These are phyloP conservation scores for Rhizopus microsporus DNA, from an alignment of 371 early-diverging fungal genomes.

Conservation along the genomic window DNA sequence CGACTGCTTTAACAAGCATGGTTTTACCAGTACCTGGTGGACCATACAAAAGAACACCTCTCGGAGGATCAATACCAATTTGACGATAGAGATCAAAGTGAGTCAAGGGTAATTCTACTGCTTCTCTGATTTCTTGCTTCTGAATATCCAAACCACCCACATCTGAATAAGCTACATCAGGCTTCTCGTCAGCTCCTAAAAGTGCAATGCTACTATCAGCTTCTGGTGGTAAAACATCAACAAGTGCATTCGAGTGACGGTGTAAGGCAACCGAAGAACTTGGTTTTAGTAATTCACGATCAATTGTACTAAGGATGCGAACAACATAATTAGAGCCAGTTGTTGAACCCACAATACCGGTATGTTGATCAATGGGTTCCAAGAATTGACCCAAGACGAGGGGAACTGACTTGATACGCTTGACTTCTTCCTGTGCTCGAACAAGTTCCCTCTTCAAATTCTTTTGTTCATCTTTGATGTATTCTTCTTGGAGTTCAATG, in stretches of 20 bases:
- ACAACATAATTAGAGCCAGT: slow-evolving; percentile 97
- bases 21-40: slow-evolving; percentile 99
- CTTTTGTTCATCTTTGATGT: slow-evolving; percentile 98
- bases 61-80: slow-evolving; percentile 99
- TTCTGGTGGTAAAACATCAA: slow-evolving; percentile 96
- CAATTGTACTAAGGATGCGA: slow-evolving; percentile 97
- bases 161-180: slow-evolving; percentile 97
- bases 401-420: slow-evolving; percentile 99
- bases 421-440: slow-evolving; percentile 98
- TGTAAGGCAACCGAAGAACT: slow-evolving; percentile 97
- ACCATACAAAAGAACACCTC: slow-evolving; percentile 98
- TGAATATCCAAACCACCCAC: slow-evolving; percentile 99
- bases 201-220: slow-evolving; percentile 97
- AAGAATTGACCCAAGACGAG: slow-evolving; percentile 99
- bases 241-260: slow-evolving; percentile 98
- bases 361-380: slow-evolving; percentile 98
- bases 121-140: slow-evolving; percentile 99
- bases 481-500: slow-evolving; percentile 97
- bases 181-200: slow-evolving; percentile 94
- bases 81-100: slow-evolving; percentile 99
- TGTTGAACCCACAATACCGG: slow-evolving; percentile 98
- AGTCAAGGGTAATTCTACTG: slow-evolving; percentile 99
- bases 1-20: slow-evolving; percentile 99
- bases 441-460: slow-evolving; percentile 96
- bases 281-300: slow-evolving; percentile 98